phyloP scores from a whole-genome alignment of 2,329 filamentous ascomycete species.

The Xylariaceae sp. region DNA sequence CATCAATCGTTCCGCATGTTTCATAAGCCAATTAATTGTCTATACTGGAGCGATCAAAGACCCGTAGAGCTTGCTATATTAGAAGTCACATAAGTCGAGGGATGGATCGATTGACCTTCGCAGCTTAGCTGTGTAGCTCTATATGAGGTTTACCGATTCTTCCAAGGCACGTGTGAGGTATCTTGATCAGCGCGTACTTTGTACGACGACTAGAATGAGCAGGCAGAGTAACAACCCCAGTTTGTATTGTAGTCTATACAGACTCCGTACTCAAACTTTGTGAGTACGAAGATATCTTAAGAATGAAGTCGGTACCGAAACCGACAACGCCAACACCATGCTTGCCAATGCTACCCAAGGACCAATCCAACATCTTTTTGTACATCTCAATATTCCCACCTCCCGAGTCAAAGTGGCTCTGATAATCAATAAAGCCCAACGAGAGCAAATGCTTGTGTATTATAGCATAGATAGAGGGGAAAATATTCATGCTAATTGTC shows the following conservation, averaged over 20 bases:
- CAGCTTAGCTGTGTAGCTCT: neutral
- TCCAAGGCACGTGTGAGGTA: neutral
- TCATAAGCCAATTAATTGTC: neutral
- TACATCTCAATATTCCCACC: slow-evolving; percentile 1
- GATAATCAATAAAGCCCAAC: neutral
- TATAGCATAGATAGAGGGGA: neutral
- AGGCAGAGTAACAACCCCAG: neutral
- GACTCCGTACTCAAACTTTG: neutral
- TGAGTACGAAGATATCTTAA: neutral
- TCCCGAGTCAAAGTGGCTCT: neutral
- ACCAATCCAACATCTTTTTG: slow-evolving; percentile 16
- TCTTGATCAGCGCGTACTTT: neutral
- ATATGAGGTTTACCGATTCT: neutral
- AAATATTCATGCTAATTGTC: slow-evolving; percentile 2
- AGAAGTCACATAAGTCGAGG: neutral
- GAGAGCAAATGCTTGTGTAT: slow-evolving; percentile 11
- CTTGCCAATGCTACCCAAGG: slow-evolving; percentile 32
- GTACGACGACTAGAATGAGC: neutral
- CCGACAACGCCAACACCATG: slow-evolving; percentile 29
- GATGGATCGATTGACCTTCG: neutral
- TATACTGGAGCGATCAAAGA: no score
- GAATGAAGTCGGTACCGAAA: slow-evolving; percentile 16
- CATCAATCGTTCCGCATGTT: neutral
- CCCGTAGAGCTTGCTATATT: no score
- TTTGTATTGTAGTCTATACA: neutral